Percentiles rank a stretch among this genome's conserved stretches.
These are phyloP conservation scores for Petrea volubilis DNA, from an alignment of 257 asterid genomes.

Conservation along the genomic window DNA sequence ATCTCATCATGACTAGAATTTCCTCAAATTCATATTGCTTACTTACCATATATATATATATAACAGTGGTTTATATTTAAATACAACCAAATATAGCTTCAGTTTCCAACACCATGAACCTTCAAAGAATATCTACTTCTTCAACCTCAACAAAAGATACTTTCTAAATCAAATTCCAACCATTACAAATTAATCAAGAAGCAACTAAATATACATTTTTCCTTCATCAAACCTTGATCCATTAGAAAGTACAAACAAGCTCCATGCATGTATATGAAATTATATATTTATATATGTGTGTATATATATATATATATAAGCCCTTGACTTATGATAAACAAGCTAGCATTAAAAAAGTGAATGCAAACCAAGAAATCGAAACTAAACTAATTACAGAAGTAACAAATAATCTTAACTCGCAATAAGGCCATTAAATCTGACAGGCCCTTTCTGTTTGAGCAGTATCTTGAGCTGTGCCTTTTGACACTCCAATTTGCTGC, in stretches of 20 bases:
- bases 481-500: constrained; percentile 73
- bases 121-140: background rate
- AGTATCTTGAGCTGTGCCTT: constrained; percentile 76
- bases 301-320: too few relatives aligned
- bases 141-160: background rate
- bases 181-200: background rate
- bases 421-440: constrained; percentile 43
- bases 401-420: constrained; percentile 33
- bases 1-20: too few relatives aligned
- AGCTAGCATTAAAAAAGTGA: background rate
- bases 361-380: background rate
- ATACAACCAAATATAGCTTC: background rate
- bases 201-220: background rate
- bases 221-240: background rate
- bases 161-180: background rate
- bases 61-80: too few relatives aligned
- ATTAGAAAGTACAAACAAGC: background rate
- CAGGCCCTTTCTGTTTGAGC: constrained; percentile 55
- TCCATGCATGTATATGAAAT: background rate
- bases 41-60: too few relatives aligned
- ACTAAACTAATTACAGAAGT: constrained; percentile 7
- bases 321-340: background rate
- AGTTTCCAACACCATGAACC: background rate
- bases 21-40: background rate
- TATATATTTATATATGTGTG: too few relatives aligned